phyloP scores from a whole-genome alignment of 2,329 filamentous ascomycete genomes.

The Botrytis sinoallii region DNA sequence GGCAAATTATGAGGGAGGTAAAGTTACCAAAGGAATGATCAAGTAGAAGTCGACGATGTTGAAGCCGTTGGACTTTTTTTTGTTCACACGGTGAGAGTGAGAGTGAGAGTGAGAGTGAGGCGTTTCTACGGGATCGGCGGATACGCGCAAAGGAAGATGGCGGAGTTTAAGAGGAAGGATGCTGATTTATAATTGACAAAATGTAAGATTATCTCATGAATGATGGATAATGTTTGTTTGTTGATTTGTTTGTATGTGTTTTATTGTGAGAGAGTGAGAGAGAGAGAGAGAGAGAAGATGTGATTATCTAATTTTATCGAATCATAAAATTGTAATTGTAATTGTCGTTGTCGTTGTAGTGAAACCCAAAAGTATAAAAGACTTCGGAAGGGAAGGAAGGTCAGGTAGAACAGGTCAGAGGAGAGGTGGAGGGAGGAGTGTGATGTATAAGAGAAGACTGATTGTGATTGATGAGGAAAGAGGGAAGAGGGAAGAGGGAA shows the following conservation, averaged over 20 bases:
- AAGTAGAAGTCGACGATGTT: neutral
- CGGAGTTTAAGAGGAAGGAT: conserved; percentile 5
- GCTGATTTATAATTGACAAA: conserved; percentile 4
- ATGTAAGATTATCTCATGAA: conserved; percentile 19
- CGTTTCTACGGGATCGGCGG: conserved; percentile 10
- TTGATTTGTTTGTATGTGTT: neutral
- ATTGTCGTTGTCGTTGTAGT: neutral
- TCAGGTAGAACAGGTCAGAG: neutral
- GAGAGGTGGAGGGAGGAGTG: neutral
- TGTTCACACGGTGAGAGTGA: neutral
- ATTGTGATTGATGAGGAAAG: neutral
- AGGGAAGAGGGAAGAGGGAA: neutral
- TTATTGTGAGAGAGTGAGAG: neutral
- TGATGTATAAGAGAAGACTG: neutral
- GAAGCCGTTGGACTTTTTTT: neutral
- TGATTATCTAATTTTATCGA: conserved; percentile 1
- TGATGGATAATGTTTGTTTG: conserved; percentile 6
- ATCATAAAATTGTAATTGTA: conserved; percentile 18
- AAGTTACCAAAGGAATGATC: neutral
- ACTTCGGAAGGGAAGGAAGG: neutral
- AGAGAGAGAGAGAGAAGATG: neutral
- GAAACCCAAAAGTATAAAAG: neutral
- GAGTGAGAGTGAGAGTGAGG: neutral
- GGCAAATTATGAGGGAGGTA: conserved; percentile 5
- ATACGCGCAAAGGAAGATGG: conserved; percentile 13